Evolutionary conservation across 176 grass and related monocot genomes (phyloP).

Genomic region (Microstegium vimineum): DNA sequence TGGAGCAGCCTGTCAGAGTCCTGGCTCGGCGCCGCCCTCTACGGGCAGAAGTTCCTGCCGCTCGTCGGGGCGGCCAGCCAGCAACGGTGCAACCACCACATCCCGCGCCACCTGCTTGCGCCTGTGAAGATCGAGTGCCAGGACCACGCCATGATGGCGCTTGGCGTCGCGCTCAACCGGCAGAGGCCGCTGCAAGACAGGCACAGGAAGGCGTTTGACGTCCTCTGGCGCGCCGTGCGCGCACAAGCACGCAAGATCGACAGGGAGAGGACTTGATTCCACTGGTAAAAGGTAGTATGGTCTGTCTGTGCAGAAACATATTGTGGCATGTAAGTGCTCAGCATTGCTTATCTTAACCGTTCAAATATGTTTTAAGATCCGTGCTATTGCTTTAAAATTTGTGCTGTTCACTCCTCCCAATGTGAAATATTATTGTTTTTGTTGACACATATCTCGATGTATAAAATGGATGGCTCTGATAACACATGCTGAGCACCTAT

Average conservation of each 20-base stretch:
- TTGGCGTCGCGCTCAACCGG: not conserved
- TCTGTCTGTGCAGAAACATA: no score
- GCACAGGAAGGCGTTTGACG: not conserved
- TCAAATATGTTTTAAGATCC: no score
- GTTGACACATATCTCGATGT: no score
- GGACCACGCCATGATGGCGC: constrained; percentile 31
- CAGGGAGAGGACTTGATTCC: constrained; percentile 7
- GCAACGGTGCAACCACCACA: not conserved
- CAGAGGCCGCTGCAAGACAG: not conserved
- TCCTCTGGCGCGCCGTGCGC: constrained; percentile 3
- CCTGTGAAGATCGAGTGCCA: constrained; percentile 31
- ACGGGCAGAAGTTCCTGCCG: not conserved
- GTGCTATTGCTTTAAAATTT: no score
- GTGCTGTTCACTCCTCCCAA: no score
- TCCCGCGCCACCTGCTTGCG: constrained; percentile 19
- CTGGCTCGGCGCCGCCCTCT: constrained; percentile 17
- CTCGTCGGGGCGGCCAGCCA: not conserved
- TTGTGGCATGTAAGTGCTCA: no score
- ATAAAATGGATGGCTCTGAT: no score
- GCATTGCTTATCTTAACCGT: no score
- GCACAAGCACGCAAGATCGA: constrained; percentile 16
- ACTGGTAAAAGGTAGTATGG: no score
- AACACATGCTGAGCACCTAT: no score
- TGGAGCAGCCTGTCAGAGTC: not conserved
- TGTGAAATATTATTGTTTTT: no score